Evolutionary conservation across 768 basidiomycete species (phyloP), one percentile per base, ranked within the genome.

Genomic region (Krasilnikovozyma curviuscula): DNA sequence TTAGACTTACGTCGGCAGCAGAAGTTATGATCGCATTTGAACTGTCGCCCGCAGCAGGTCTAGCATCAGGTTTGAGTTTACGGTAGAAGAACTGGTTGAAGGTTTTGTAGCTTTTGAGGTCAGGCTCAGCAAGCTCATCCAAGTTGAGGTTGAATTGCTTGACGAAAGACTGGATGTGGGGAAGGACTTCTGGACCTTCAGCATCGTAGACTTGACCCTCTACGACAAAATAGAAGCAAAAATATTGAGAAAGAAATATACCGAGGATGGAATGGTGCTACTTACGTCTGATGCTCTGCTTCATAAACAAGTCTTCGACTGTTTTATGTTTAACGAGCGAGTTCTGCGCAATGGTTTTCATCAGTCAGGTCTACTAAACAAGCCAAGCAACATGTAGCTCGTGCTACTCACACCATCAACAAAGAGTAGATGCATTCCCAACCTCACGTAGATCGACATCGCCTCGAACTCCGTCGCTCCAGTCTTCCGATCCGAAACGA

Each of bases 1-100:
- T n/a, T n/a, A n/a, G n/a, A n/a, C n/a, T n/a, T n/a, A n/a, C n/a
- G 55, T 86, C 83, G 0, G 83, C 82, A 0, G 75, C 74, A 16
- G 73, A 75, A 57, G 74, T 74, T 35, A 84, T 64, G 24, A 70
- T 68, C 5, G 58, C 55, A 0, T 72, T 68, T 49, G 79, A 71
- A 1, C 71, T 63, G 5, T 67, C 70, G 7, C 72, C 68, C 42
- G 75, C 68, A 27, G 80, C 70, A 0, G 78, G 78, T 6, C 83
- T 73, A 4, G 74, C 76, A 5, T 61, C 72, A 0, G 73, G 67
- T 49, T 69, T 71, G 44, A 83, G 68, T 57, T 74, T 70, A 34
- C 78, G 68, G 39, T 59, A 71, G 67, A 86, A 86, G 68, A 86
- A 84, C 6, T 76, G 69, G 64, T 85, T 86, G 69, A 86, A 82